Evolutionary conservation across 2,329 filamentous ascomycete species (phyloP), one percentile per base, ranked within the genome.

Genomic region (Talaromyces sp.): DNA sequence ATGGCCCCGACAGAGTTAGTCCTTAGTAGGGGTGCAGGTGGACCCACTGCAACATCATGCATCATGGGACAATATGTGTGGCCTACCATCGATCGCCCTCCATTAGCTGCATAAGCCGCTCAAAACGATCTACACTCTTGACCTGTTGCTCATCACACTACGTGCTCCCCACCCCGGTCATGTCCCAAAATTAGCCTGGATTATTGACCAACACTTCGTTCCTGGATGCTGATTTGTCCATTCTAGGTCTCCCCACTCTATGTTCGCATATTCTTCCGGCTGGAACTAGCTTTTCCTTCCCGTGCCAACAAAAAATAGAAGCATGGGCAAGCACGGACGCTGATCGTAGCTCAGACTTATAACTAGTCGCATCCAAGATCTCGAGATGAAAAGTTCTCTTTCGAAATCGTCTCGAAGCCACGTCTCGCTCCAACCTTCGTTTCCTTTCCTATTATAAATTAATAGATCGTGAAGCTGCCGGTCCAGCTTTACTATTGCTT

Each of bases 381-480:
- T 49, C 40, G 51, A 49, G 41, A 57, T 59, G 48, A 50, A 46
- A 39, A 53, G 32, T 37, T 52, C 47, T 51, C 30, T 33, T 35
- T 51, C 20, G 11, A 32, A 48, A 5, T 27, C 20, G 50, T 50
- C 43, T 44, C 47, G 43, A 54, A 54, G 36, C 40, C 39, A 27
- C 36, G 45, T 17, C 29, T 13, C 55, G 61, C 52, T 56, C 53
- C 49, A 54, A 51, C 58, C 51, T 60, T 60, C 59, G 60, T 62
- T 65, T 67, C 61, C 60, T 56, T 62, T 63, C 55, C 57, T 52
- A 53, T 65, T 58, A 55, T 63, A 57, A 51, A 42, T 62, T 60
- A 61, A 64, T 68, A 71, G 65, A 70, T 58, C 63, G 66, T 63
- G 65, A 70, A 64, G 65, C 72, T 75, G 72, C 72, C 68, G 72